A percentile compares a stretch with the other conserved stretches of the same genome.
These are phyloP conservation scores for Irpex rosettiformis DNA, from an alignment of 1,284 basidiomycete species.

Conservation along the genomic window DNA sequence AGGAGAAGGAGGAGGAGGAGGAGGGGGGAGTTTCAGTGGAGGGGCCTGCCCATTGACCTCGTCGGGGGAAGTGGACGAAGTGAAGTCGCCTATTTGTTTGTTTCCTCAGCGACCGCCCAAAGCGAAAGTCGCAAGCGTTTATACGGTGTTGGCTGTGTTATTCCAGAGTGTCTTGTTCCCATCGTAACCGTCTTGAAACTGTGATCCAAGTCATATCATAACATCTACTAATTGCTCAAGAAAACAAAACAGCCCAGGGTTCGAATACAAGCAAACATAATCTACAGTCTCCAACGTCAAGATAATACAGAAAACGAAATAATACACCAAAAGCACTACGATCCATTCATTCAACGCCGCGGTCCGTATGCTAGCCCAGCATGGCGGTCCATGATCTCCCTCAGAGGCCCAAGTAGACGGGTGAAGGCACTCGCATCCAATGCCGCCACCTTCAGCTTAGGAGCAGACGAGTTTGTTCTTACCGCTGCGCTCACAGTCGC, in stretches of 20 bases:
- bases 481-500: slow-evolving; percentile 87
- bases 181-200: slow-evolving; percentile 7
- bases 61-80: slow-evolving; percentile 1
- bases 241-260: neutral
- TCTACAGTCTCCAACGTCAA: slow-evolving; percentile 5
- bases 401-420: slow-evolving; percentile 85
- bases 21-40: slow-evolving; percentile 13
- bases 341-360: slow-evolving; percentile 9
- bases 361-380: slow-evolving; percentile 54
- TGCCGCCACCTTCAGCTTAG: slow-evolving; percentile 88
- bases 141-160: neutral
- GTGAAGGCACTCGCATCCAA: slow-evolving; percentile 95
- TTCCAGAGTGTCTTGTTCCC: slow-evolving; percentile 2
- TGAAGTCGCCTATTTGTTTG: slow-evolving; percentile 11
- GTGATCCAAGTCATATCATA: neutral
- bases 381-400: slow-evolving; percentile 85
- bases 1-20: slow-evolving; percentile 15
- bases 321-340: slow-evolving; percentile 9
- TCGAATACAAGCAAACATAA: slow-evolving; percentile 1
- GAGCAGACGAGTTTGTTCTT: slow-evolving; percentile 43
- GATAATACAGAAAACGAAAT: slow-evolving; percentile 4
- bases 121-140: neutral
- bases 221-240: neutral
- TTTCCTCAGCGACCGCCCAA: slow-evolving; percentile 6
- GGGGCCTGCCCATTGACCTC: slow-evolving; percentile 12